Percentiles rank a stretch among this genome's conserved stretches.
These are phyloP conservation scores for Boeremia lycopersici DNA, from an alignment of 2,329 filamentous ascomycete species.

Conservation along the genomic window DNA sequence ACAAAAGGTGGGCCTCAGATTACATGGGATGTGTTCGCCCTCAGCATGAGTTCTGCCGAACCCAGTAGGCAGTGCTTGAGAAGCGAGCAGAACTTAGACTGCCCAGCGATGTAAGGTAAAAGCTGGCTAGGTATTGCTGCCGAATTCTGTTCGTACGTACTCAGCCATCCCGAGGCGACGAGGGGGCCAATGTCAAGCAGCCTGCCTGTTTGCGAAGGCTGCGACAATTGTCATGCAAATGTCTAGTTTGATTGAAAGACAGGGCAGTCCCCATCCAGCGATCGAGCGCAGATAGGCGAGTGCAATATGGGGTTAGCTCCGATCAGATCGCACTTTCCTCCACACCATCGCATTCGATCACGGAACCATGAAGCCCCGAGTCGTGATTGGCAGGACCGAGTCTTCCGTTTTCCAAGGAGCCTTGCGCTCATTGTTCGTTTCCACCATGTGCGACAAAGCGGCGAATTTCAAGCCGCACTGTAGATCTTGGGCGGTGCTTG, in stretches of 20 bases:
- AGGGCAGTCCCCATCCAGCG: constrained; percentile 10
- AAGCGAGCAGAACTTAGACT: constrained; percentile 4
- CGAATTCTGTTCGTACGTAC: neutral
- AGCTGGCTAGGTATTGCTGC: neutral
- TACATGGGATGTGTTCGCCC: constrained; percentile 1
- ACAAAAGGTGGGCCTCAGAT: neutral
- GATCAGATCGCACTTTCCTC: constrained; percentile 13
- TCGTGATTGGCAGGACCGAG: neutral
- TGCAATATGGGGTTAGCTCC: constrained; percentile 10
- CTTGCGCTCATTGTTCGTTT: neutral
- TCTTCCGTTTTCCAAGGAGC: constrained; percentile 1
- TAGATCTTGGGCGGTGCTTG: neutral
- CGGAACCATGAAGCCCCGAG: neutral
- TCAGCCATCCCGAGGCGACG: neutral
- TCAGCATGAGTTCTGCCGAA: constrained; percentile 4
- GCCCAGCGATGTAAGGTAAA: constrained; percentile 1
- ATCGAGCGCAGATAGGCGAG: constrained; percentile 15
- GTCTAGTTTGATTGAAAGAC: constrained; percentile 2
- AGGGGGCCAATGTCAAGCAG: neutral
- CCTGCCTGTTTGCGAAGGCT: neutral
- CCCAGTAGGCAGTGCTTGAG: neutral
- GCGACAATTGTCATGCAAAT: neutral
- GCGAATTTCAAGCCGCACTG: constrained; percentile 1
- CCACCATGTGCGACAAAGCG: neutral
- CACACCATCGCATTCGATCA: constrained; percentile 1